Percentiles rank a stretch among this genome's conserved stretches.
Conservation (phyloP, 768 basidiomycete species). For the Xanthoconium stramineum region DNA sequence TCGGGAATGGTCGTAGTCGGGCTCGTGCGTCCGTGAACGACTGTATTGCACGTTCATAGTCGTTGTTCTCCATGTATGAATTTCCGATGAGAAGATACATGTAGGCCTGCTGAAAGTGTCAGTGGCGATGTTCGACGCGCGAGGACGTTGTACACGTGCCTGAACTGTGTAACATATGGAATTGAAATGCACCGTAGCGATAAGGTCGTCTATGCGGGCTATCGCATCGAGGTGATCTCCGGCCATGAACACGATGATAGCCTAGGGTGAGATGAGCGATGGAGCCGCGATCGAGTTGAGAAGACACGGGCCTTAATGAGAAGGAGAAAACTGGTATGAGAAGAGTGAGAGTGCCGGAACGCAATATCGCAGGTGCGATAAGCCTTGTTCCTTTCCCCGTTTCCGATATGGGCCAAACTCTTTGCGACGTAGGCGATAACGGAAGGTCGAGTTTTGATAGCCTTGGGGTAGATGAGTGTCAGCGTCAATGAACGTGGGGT, state of each 20-base stretch:
- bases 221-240: background rate
- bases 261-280: background rate
- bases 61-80: background rate
- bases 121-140: background rate
- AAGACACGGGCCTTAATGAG: background rate
- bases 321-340: background rate
- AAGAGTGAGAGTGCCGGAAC: background rate
- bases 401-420: background rate
- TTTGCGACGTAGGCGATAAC: background rate
- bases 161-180: background rate
- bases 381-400: background rate
- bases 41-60: background rate
- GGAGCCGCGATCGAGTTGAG: too few relatives aligned
- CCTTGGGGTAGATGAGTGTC: background rate
- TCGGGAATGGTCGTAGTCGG: background rate
- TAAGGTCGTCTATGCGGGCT: background rate
- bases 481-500: background rate
- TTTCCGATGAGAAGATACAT: background rate
- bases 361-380: background rate
- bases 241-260: background rate
- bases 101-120: background rate
- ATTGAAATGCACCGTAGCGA: background rate
- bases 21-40: background rate
- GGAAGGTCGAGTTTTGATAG: background rate
- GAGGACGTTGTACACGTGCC: background rate